Evolutionary conservation across 2,329 filamentous ascomycete species (phyloP), one percentile per base, ranked within the genome.

Genomic region (Lecanosticta acicola): DNA sequence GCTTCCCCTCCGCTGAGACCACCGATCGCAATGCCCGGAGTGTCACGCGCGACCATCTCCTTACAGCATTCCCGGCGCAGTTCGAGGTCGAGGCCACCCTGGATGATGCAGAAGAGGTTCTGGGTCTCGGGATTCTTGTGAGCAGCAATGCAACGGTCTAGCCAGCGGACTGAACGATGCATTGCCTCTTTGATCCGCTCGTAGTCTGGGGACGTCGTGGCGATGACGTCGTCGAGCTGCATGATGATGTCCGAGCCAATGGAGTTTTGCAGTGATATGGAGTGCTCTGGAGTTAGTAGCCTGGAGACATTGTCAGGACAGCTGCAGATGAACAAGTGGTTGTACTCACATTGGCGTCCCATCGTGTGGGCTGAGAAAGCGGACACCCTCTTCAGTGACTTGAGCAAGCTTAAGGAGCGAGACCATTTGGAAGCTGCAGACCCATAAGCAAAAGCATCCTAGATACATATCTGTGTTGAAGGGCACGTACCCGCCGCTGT

Each of bases 241-340:
- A 98, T 98, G 56, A 97, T 96, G 59, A 98, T 97, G 69, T 98
- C 93, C 53, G 88, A 94, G 54, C 93, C 93, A 61, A 98, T 98
- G 44, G 85, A 91, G 68, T 98, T 97, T 66, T 98, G 93, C 3
- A 98, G 77, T 9, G 83, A 84, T 59, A 98, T 96, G 0, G 93
- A 97, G 71, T 97, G 91, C 67, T 98, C 94, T 0, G 93, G 93
- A 0, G 93, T 98, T 38, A 98, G 81, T 9, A 98, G 81, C 76
- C 76, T 79, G 42, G 29, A 21, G 20, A 39, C 14, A 17, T 34
- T 26, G 42, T 32, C 20, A 9, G n/a, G n/a, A 19, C 13, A n/a
- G 33, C 3, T 32, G 9, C 24, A 32, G 7, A 29, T 37, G 8
- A 29, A 44, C 8, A 4, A 3, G n/a, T 11, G 20, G 7, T n/a